A percentile compares a stretch with the other conserved stretches of the same genome.
Evolutionary conservation across 2,329 filamentous ascomycete species (phyloP).

Genomic region (Aureobasidium lini): DNA sequence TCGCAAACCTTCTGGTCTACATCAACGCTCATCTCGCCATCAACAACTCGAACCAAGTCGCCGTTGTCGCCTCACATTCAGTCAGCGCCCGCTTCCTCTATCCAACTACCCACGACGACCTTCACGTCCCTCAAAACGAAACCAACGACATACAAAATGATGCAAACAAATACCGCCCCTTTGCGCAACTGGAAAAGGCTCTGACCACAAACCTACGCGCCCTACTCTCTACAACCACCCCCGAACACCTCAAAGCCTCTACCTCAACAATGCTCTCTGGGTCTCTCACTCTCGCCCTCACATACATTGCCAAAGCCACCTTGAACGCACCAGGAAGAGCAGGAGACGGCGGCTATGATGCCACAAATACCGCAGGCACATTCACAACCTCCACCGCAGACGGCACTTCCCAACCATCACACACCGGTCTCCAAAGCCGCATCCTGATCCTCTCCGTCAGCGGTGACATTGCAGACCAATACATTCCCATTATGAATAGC

Average conservation of each 20-base stretch:
- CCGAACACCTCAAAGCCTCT: constrained; percentile 55
- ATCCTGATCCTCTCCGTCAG: constrained; percentile 89
- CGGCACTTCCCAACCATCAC: constrained; percentile 28
- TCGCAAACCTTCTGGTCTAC: constrained; percentile 89
- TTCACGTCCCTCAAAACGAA: constrained; percentile 19
- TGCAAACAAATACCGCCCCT: constrained; percentile 90
- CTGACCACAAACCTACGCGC: constrained; percentile 65
- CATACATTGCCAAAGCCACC: constrained; percentile 79
- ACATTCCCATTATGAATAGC: constrained; percentile 97
- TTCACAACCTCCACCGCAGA: constrained; percentile 48
- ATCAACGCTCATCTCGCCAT: constrained; percentile 94
- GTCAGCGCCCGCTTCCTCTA: constrained; percentile 87
- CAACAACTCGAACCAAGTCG: constrained; percentile 87
- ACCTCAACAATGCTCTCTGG: constrained; percentile 84
- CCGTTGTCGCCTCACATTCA: constrained; percentile 81
- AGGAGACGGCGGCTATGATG: constrained; percentile 30
- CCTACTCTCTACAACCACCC: constrained; percentile 64
- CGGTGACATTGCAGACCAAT: constrained; percentile 77
- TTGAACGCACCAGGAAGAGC: constrained; percentile 23
- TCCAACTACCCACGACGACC: constrained; percentile 42
- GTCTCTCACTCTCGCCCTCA: constrained; percentile 79
- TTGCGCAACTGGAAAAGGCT: constrained; percentile 75
- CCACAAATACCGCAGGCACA: constrained; percentile 46
- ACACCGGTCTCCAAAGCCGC: constrained; percentile 59
- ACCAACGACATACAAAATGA: constrained; percentile 23